phyloP scores from a whole-genome alignment of 768 basidiomycete genomes.

The Nevesoporus exiguus region DNA sequence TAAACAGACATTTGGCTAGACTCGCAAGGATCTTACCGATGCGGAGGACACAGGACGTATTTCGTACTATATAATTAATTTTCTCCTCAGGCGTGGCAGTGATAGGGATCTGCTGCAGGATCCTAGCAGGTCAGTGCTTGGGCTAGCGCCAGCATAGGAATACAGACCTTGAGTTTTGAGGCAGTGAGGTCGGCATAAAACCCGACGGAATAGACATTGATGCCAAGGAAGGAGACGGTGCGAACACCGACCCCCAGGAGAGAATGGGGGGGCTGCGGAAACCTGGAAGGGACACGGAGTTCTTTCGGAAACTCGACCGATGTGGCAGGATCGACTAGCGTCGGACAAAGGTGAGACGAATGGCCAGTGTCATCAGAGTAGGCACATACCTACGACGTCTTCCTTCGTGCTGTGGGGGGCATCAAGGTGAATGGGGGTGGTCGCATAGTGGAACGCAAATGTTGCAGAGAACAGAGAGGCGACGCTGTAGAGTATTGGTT shows the following conservation, averaged over 20 bases:
- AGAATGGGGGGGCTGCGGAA: constrained; percentile 57
- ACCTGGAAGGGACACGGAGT: constrained; percentile 60
- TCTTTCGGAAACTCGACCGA: constrained; percentile 69
- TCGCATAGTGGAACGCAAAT: constrained; percentile 24
- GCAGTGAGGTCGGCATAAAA: constrained; percentile 85
- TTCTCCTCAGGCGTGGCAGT: constrained; percentile 65
- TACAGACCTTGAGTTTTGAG: constrained; percentile 53
- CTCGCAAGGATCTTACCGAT: constrained; percentile 49
- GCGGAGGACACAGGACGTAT: constrained; percentile 67
- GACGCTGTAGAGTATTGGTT: constrained; percentile 33
- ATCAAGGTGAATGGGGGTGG: constrained; percentile 43
- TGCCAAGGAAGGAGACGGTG: constrained; percentile 82
- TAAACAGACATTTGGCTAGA: not conserved
- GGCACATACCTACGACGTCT: constrained; percentile 24
- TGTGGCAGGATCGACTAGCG: constrained; percentile 67
- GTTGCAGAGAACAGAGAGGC: constrained; percentile 32
- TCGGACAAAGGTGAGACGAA: not conserved
- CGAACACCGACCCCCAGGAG: constrained; percentile 84
- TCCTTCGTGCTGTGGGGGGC: constrained; percentile 24
- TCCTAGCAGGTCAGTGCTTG: constrained; percentile 1
- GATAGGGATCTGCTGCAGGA: constrained; percentile 44
- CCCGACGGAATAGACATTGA: constrained; percentile 86
- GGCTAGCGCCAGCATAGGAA: not conserved
- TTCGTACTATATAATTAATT: constrained; percentile 61
- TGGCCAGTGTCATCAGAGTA: not conserved